Conservation (phyloP, 1,284 basidiomycete genomes). For the Cryptococcus depauperatus region DNA sequence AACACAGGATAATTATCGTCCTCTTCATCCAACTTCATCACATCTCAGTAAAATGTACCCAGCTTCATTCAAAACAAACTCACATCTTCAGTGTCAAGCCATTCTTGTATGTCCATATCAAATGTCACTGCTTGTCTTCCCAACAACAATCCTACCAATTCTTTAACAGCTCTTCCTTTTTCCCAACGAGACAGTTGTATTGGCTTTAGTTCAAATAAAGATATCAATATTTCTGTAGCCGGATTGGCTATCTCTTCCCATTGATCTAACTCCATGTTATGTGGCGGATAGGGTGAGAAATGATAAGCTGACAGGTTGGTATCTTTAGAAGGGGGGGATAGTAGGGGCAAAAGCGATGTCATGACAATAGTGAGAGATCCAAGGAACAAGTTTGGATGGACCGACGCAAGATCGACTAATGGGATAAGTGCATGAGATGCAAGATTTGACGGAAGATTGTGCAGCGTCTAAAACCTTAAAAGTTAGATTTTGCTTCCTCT, state of each 20-base stretch:
- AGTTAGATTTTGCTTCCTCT: no score
- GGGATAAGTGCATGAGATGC: constrained; percentile 49
- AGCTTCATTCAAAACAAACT: constrained; percentile 20
- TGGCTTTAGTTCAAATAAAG: constrained; percentile 27
- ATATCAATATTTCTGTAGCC: constrained; percentile 37
- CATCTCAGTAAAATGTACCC: neutral
- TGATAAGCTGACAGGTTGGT: constrained; percentile 4
- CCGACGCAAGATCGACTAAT: constrained; percentile 61
- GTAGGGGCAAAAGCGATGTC: constrained; percentile 50
- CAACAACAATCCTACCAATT: constrained; percentile 29
- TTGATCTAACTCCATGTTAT: constrained; percentile 51
- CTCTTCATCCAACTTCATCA: constrained; percentile 53
- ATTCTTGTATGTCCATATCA: constrained; percentile 54
- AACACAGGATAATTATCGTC: constrained; percentile 65
- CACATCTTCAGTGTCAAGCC: constrained; percentile 64
- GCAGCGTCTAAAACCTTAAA: constrained; percentile 12
- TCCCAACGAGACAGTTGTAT: constrained; percentile 22
- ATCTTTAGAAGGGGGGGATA: constrained; percentile 26
- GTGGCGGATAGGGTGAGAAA: constrained; percentile 27
- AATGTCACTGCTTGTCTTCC: constrained; percentile 28
- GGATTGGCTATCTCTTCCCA: constrained; percentile 64
- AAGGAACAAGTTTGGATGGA: constrained; percentile 59
- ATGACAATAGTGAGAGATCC: constrained; percentile 58
- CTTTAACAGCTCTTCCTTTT: constrained; percentile 19
- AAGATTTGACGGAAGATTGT: constrained; percentile 18